Evolutionary conservation across 2,329 filamentous ascomycete genomes (phyloP).

Genomic region (Ascochyta viciae-villosae): DNA sequence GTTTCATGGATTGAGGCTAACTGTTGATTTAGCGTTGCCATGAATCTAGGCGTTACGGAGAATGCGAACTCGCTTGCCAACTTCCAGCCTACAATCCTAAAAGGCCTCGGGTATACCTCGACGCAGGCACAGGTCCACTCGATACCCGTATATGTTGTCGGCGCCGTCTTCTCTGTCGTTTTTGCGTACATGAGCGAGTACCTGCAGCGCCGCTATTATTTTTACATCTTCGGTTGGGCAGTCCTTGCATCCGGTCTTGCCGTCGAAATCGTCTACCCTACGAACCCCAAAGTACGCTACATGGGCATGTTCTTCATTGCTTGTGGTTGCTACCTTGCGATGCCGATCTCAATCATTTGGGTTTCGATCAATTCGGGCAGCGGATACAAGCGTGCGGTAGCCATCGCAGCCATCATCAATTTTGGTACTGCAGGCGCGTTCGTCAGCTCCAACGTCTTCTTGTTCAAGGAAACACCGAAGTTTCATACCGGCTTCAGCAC

Average conservation of each 20-base stretch:
- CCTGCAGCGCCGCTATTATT: constrained; percentile 38
- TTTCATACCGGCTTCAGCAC: constrained; percentile 42
- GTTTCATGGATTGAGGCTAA: no score
- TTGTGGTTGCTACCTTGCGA: constrained; percentile 62
- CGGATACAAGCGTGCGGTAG: constrained; percentile 36
- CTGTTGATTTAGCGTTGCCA: constrained; percentile 23
- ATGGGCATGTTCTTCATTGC: constrained; percentile 63
- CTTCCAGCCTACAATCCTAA: constrained; percentile 48
- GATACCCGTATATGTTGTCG: constrained; percentile 45
- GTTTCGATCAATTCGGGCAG: constrained; percentile 59
- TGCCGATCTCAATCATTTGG: constrained; percentile 64
- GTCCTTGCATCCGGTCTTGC: constrained; percentile 58
- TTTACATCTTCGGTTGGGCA: constrained; percentile 38
- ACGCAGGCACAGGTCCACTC: constrained; percentile 45
- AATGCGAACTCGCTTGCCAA: constrained; percentile 42
- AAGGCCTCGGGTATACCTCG: constrained; percentile 44
- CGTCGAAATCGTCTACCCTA: constrained; percentile 55
- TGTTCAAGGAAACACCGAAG: constrained; percentile 33
- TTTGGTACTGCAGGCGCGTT: constrained; percentile 64
- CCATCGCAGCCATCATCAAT: constrained; percentile 31
- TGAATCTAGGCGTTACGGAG: constrained; percentile 41
- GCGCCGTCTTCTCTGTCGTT: constrained; percentile 37
- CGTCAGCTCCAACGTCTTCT: constrained; percentile 53
- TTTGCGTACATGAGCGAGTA: constrained; percentile 40
- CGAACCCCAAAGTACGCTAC: constrained; percentile 53